Conservation (phyloP, 2,329 filamentous ascomycete species). For the Aureobasidium sp. region DNA sequence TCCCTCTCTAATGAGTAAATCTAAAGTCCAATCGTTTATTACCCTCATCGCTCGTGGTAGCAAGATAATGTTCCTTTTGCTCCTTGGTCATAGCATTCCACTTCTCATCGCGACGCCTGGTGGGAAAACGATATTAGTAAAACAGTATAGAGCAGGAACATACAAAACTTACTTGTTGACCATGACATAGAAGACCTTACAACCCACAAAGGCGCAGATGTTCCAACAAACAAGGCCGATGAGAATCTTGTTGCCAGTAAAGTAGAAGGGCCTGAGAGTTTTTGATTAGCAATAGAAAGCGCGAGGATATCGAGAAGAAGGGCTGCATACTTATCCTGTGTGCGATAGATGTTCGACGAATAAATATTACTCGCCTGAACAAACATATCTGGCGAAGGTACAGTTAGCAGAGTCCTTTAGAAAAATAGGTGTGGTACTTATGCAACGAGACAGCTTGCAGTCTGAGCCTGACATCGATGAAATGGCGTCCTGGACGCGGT, state of each 20-base stretch:
- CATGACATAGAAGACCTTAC: constrained; percentile 46
- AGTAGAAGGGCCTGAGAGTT: constrained; percentile 39
- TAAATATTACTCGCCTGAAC: constrained; percentile 34
- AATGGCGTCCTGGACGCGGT: too few species aligned
- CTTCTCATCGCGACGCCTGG: constrained; percentile 30
- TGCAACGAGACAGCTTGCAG: too few species aligned
- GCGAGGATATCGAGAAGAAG: constrained; percentile 17
- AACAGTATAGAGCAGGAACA: not conserved
- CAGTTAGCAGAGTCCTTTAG: too few species aligned
- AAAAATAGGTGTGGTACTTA: too few species aligned
- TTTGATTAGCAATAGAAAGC: not conserved
- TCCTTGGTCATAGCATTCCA: constrained; percentile 44
- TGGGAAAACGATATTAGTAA: constrained; percentile 9
- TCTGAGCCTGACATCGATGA: too few species aligned
- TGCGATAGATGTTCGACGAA: constrained; percentile 16
- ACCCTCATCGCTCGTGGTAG: constrained; percentile 28
- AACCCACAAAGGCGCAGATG: constrained; percentile 41
- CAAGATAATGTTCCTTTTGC: constrained; percentile 42
- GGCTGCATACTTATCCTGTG: constrained; percentile 15
- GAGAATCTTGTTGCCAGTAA: constrained; percentile 45
- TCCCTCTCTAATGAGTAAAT: constrained; percentile 21
- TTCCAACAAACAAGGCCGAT: constrained; percentile 43
- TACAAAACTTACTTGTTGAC: constrained; percentile 33
- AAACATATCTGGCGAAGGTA: constrained; percentile 28
- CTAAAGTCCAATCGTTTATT: constrained; percentile 34